phyloP scores from a whole-genome alignment of 1,139 yeast genomes.

The Candida dubliniensis region DNA sequence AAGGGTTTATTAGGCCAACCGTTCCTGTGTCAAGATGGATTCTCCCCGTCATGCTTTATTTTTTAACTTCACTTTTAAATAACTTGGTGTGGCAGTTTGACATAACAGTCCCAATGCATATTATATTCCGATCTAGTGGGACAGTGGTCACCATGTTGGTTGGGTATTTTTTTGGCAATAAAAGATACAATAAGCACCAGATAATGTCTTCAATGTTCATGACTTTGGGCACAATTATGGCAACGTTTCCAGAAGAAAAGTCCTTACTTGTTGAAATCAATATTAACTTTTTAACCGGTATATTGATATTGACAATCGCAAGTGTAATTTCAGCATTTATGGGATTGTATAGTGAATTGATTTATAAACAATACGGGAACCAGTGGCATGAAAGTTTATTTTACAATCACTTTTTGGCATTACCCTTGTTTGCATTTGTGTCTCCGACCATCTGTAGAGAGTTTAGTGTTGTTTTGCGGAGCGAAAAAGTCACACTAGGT shows the following conservation, averaged over 20 bases:
- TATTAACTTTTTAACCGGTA: conserved; percentile 38
- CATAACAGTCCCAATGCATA: conserved; percentile 67
- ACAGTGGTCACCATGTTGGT: conserved; percentile 61
- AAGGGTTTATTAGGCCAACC: conserved; percentile 17
- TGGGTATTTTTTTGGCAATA: conserved; percentile 49
- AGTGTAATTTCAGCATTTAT: conserved; percentile 52
- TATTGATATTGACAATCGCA: conserved; percentile 43
- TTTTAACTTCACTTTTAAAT: conserved; percentile 53
- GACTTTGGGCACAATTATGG: conserved; percentile 56
- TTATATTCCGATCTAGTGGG: conserved; percentile 65
- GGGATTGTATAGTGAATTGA: conserved; percentile 56
- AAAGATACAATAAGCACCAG: conserved; percentile 36
- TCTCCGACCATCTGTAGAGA: conserved; percentile 17
- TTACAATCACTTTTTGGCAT: conserved; percentile 56
- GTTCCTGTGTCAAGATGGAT: conserved; percentile 54
- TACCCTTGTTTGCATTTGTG: conserved; percentile 53
- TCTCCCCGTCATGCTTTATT: conserved; percentile 51
- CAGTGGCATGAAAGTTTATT: conserved; percentile 68
- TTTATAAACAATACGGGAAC: conserved; percentile 50
- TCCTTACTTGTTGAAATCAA: conserved; percentile 3
- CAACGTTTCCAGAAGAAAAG: conserved; percentile 32
- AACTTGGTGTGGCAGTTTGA: conserved; percentile 60
- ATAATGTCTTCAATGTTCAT: conserved; percentile 51
- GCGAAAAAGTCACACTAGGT: background rate
- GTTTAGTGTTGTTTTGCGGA: conserved; percentile 13